Conservation (phyloP, 192 early-diverging fungal species). For the Pilobolus umbonatus region DNA sequence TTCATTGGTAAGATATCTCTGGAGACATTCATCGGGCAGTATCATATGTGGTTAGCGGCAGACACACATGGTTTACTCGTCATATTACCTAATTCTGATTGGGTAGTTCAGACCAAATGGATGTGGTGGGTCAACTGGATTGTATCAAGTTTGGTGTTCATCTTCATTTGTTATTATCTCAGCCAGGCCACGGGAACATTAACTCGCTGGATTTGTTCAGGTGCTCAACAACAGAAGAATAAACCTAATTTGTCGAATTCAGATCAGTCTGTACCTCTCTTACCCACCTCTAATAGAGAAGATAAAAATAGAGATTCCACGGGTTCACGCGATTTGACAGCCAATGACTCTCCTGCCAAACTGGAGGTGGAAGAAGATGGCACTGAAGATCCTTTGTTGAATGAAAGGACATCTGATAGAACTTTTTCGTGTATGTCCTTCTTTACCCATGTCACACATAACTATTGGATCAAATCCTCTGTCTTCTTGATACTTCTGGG, state of each 20-base stretch:
- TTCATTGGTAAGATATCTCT: slow-evolving; percentile 61
- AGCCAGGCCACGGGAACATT: slow-evolving; percentile 40
- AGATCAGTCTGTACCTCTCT: slow-evolving; percentile 16
- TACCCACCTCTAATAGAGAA: not conserved
- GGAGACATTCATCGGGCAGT: slow-evolving; percentile 77
- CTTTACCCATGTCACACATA: not conserved
- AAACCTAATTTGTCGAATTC: slow-evolving; percentile 2
- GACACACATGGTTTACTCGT: slow-evolving; percentile 74
- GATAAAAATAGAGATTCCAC: not conserved
- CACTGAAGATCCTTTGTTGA: not conserved
- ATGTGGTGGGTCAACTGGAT: slow-evolving; percentile 49
- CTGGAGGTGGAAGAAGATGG: not conserved
- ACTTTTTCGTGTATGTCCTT: not conserved
- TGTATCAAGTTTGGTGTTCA: slow-evolving; percentile 44
- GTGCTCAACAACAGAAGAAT: slow-evolving; percentile 2
- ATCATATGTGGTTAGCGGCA: slow-evolving; percentile 71
- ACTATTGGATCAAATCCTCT: slow-evolving; percentile 4
- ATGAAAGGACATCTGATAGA: not conserved
- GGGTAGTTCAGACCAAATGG: slow-evolving; percentile 20
- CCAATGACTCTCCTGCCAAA: not conserved
- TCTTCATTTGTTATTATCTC: slow-evolving; percentile 42
- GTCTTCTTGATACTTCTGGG: not conserved
- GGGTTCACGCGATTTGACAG: not conserved
- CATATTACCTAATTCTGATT: slow-evolving; percentile 41
- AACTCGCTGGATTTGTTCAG: slow-evolving; percentile 18